These are phyloP conservation scores for Populus pruinosa DNA, from an alignment of 345 rosid species.

Conservation along the genomic window DNA sequence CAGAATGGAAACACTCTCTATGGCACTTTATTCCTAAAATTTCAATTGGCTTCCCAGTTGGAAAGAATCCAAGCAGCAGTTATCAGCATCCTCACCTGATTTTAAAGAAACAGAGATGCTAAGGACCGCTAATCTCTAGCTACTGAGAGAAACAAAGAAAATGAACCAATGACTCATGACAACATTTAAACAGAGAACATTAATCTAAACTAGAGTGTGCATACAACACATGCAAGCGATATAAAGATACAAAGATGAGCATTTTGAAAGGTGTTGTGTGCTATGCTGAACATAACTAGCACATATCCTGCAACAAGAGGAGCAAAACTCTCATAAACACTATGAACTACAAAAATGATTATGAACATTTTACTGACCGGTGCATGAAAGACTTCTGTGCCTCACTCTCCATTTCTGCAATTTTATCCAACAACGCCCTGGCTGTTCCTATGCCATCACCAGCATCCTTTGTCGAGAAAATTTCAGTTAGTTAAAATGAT, in stretches of 20 bases:
- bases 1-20: not conserved
- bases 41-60: not conserved
- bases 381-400: constrained; percentile 99
- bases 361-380: constrained; percentile 51
- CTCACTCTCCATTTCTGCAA: constrained; percentile 75
- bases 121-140: not conserved
- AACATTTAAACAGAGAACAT: not conserved
- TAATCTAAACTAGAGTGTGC: not conserved
- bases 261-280: not conserved
- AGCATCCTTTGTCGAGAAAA: constrained; percentile 50
- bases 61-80: not conserved
- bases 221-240: not conserved
- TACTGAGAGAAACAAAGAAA: not conserved
- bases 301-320: not conserved
- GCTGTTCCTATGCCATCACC: constrained; percentile 87
- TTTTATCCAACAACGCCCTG: constrained; percentile 65
- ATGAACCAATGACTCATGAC: not conserved
- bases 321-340: constrained; percentile 1
- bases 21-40: not conserved
- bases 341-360: not conserved
- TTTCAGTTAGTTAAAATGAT: constrained; percentile 13
- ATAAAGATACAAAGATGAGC: not conserved
- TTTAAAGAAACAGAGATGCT: not conserved
- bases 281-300: not conserved
- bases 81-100: not conserved